A percentile compares a stretch with the other conserved stretches of the same genome.
These are phyloP conservation scores for Fusarium solani-melongenae DNA, from an alignment of 2,329 filamentous ascomycete species.

Conservation along the genomic window DNA sequence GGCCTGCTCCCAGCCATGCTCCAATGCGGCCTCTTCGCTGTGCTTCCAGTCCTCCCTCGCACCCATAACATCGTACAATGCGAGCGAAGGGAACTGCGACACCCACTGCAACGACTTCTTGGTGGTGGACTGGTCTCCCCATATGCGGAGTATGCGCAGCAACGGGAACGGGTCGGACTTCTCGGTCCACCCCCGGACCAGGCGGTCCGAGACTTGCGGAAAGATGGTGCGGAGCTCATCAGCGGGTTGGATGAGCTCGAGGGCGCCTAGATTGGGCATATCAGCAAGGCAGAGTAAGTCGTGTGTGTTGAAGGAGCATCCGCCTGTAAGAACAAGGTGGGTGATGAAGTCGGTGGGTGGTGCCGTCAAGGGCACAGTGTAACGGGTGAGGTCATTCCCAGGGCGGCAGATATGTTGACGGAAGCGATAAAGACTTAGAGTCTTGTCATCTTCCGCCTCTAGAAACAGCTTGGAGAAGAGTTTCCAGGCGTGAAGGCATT, in stretches of 20 bases:
- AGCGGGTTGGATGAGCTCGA: conserved; percentile 58
- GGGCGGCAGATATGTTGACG: conserved; percentile 54
- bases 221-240: conserved; percentile 45
- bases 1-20: conserved; percentile 50
- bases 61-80: conserved; percentile 57
- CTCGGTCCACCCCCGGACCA: conserved; percentile 59
- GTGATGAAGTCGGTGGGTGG: conserved; percentile 53
- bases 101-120: conserved; percentile 54
- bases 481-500: conserved; percentile 55
- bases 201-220: conserved; percentile 56
- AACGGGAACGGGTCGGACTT: conserved; percentile 56
- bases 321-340: conserved; percentile 53
- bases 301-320: conserved; percentile 48
- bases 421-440: conserved; percentile 52
- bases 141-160: conserved; percentile 59
- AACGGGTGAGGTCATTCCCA: conserved; percentile 47
- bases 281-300: conserved; percentile 55
- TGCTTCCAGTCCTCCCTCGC: conserved; percentile 50
- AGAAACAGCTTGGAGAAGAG: conserved; percentile 51
- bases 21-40: conserved; percentile 34
- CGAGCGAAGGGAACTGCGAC: conserved; percentile 56
- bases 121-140: conserved; percentile 55
- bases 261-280: conserved; percentile 59
- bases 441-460: conserved; percentile 47
- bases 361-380: conserved; percentile 52